Conservation (phyloP, 2,329 filamentous ascomycete genomes). For the Apiospora saccharicola region DNA sequence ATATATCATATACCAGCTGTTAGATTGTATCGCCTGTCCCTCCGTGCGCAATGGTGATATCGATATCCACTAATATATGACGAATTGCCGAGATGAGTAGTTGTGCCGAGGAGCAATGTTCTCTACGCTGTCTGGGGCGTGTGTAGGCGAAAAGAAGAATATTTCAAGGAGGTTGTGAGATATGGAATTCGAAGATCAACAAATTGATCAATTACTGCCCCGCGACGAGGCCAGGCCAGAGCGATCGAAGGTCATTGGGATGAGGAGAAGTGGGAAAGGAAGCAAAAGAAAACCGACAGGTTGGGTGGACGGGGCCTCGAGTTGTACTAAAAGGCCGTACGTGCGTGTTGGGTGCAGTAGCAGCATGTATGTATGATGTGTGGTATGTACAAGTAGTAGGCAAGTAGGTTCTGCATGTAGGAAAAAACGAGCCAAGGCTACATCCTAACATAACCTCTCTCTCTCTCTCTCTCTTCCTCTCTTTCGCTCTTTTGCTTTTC, state of each 20-base stretch:
- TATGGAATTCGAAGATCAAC: background rate
- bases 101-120: background rate
- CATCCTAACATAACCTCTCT: background rate
- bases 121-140: background rate
- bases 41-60: background rate
- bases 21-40: background rate
- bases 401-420: background rate
- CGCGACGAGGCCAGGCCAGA: constrained; percentile 11
- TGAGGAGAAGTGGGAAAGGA: constrained; percentile 21
- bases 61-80: constrained; percentile 1
- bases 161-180: background rate
- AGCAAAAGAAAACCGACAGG: constrained; percentile 15
- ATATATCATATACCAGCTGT: background rate
- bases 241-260: constrained; percentile 9
- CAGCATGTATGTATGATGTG: constrained; percentile 6
- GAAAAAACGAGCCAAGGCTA: no score
- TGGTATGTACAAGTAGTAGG: background rate
- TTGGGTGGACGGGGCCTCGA: constrained; percentile 19
- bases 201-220: background rate
- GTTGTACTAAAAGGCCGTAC: constrained; percentile 20
- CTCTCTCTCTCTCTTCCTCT: background rate
- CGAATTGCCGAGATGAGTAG: background rate
- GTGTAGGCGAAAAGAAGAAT: background rate
- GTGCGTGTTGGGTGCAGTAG: constrained; percentile 11
- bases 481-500: background rate